Percentiles rank a stretch among this genome's conserved stretches.
Conservation (phyloP, 495 filamentous ascomycete species). For the Hypoxylon trugodes region DNA sequence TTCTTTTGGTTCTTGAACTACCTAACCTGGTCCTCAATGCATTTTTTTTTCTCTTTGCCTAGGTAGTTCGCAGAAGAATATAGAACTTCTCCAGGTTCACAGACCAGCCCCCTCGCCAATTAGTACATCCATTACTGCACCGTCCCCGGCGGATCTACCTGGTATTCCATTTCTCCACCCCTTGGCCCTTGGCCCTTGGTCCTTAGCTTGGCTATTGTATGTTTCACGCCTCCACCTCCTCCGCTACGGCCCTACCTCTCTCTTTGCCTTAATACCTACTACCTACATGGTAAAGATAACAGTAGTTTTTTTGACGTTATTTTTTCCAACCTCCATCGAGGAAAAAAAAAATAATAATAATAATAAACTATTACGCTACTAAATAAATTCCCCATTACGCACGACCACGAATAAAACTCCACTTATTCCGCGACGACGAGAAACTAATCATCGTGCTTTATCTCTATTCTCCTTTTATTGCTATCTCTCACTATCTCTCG, state of each 20-base stretch:
- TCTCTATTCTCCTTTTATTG: not conserved
- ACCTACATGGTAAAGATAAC: not conserved
- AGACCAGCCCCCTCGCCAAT: conserved; percentile 19
- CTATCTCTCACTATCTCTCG: not conserved
- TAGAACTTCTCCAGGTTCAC: too few species aligned
- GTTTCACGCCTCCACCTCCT: conserved; percentile 31
- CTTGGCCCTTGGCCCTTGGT: not conserved
- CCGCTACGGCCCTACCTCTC: conserved; percentile 9
- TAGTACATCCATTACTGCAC: too few species aligned
- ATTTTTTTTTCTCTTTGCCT: not conserved
- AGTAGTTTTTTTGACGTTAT: not conserved
- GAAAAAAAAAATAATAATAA: conserved; percentile 3
- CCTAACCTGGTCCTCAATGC: not conserved
- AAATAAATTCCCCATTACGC: conserved; percentile 4
- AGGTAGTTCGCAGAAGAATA: too few species aligned
- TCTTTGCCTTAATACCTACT: conserved; percentile 9
- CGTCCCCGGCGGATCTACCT: not conserved
- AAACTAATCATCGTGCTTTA: not conserved
- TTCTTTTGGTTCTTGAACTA: not conserved
- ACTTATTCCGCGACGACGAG: conserved; percentile 20
- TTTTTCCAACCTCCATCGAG: conserved; percentile 10
- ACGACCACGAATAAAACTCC: conserved; percentile 10
- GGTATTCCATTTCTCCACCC: conserved; percentile 23
- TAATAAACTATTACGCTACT: not conserved
- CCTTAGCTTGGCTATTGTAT: conserved; percentile 22